Evolutionary conservation across 441 rosid genomes (phyloP), one percentile per base, ranked within the genome.

Genomic region (Daphne laureola): DNA sequence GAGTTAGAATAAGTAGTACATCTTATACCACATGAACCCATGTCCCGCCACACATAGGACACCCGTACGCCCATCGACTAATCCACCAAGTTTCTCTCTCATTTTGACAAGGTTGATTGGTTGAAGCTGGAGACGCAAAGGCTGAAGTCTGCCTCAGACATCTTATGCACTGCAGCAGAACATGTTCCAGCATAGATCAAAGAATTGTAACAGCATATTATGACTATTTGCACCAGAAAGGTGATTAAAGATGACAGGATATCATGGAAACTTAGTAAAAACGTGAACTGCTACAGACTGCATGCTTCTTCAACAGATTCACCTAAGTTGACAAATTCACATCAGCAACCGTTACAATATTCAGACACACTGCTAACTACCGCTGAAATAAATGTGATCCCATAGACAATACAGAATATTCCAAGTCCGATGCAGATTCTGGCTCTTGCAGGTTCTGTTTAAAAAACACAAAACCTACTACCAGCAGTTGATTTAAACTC

Each of bases 31-130:
- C 99, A 57, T 92, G 92, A 67, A 94, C 94, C 99, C 98, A 94
- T 7, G 96, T 78, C 58, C 96, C 96, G 41, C 98, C 96, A 12
- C 99, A 94, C 92, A 94, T 90, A 13, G 99, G 99, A 70, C 99
- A 94, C 43, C 98, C 91, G 43, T 78, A 81, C 38, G 86, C 92
- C 99, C 99, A 94, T 4, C 95, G 92, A 77, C 99, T 90, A 55
- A 90, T 88, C 97, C 96, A 94, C 96, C 90, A 90, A 8, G 69
- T 71, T 70, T 88, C 96, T 21, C 90, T 71, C 38, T 87, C 95
- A 41, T 69, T 85, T 53, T 71, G 84, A 68, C 71, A 74, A n/a
- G 80, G 58, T 49, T 73, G 74, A 58, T 64, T 73, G 41, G 79
- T 57, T 2, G 85, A 59, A 63, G 84, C 79, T 0, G 90, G 77